Conservation (phyloP, 2,329 filamentous ascomycete genomes). For the Talaromyces sp. region DNA sequence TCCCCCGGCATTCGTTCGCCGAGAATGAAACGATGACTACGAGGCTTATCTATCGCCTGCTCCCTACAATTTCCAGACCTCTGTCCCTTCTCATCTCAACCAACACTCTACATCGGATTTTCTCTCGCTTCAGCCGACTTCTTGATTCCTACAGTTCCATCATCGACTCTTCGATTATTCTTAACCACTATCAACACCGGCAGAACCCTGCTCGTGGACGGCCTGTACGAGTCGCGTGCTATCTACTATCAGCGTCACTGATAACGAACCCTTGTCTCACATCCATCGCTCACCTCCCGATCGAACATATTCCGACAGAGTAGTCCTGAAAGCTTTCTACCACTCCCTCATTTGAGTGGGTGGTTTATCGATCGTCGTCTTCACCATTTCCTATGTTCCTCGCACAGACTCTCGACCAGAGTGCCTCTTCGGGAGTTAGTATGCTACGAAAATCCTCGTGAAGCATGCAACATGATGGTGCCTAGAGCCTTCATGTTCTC, state of each 20-base stretch:
- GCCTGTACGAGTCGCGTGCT: conserved; percentile 15
- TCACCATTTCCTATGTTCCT: conserved; percentile 37
- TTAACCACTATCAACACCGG: not conserved
- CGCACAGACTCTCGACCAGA: conserved; percentile 40
- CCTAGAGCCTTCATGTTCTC: conserved; percentile 41
- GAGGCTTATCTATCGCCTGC: conserved; percentile 13
- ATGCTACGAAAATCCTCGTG: conserved; percentile 22
- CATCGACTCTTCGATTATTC: not conserved
- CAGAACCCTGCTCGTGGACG: not conserved
- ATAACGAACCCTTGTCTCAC: conserved; percentile 9
- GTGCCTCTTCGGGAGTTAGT: conserved; percentile 38
- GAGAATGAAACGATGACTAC: conserved; percentile 8
- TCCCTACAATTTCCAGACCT: not conserved
- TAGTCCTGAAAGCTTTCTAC: not conserved
- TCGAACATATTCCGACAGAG: not conserved
- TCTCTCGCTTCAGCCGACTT: not conserved
- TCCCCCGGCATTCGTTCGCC: conserved; percentile 5
- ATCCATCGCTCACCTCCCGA: not conserved
- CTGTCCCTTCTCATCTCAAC: not conserved
- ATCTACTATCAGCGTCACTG: conserved; percentile 5
- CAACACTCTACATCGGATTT: not conserved
- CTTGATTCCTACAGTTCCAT: too few relatives aligned
- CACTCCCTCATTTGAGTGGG: not conserved
- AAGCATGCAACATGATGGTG: conserved; percentile 41
- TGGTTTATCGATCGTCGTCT: not conserved